Evolutionary conservation across 129 eudicot species (phyloP).

Genomic region (Kitagawia praeruptora): DNA sequence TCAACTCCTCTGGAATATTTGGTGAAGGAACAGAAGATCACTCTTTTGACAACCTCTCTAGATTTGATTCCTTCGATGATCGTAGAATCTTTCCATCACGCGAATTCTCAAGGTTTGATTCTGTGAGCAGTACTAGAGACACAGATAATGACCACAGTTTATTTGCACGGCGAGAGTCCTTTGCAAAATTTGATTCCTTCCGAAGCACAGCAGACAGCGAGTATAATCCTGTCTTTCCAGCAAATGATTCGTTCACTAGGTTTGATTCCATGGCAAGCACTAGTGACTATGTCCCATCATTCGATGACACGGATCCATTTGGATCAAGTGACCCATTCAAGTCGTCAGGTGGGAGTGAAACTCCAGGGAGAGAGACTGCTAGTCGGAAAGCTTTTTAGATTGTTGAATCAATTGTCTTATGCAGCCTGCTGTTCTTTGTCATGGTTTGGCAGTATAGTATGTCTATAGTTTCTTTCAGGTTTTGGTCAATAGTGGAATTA

Average conservation of each 20-base stretch:
- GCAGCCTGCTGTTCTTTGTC: background rate
- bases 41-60: conserved; percentile 32
- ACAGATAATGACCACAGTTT: conserved; percentile 39
- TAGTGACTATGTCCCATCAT: conserved; percentile 46
- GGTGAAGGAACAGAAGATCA: conserved; percentile 43
- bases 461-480: background rate
- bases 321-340: conserved; percentile 53
- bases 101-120: conserved; percentile 66
- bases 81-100: conserved; percentile 39
- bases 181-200: conserved; percentile 51
- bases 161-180: conserved; percentile 22
- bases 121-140: conserved; percentile 51
- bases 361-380: conserved; percentile 59
- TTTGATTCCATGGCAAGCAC: conserved; percentile 55
- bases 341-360: conserved; percentile 33
- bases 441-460: conserved; percentile 6
- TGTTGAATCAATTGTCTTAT: background rate
- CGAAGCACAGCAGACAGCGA: conserved; percentile 45
- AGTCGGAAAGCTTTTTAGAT: conserved; percentile 66
- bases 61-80: conserved; percentile 43
- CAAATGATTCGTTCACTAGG: conserved; percentile 40
- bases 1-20: conserved; percentile 34
- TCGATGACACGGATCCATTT: conserved; percentile 63
- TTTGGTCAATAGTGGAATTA: background rate
- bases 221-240: conserved; percentile 45